Evolutionary conservation across 352 stramenopile genomes (phyloP).

Genomic region (Phytopythium vexans): DNA sequence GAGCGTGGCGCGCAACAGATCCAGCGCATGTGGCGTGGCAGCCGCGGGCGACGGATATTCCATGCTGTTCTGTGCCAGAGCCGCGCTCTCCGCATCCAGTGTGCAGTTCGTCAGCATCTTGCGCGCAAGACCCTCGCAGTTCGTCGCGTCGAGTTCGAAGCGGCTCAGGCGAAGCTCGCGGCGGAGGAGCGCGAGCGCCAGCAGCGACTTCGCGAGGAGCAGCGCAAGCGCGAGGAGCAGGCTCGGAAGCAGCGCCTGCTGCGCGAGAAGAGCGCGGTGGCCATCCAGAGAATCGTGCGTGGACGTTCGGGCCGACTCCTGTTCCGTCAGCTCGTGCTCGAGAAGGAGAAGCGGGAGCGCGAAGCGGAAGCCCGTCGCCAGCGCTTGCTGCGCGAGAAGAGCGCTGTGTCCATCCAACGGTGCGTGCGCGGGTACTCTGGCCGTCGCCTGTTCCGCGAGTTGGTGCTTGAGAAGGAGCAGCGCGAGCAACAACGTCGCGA

Average conservation of each 20-base stretch:
- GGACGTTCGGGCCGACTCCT: no score
- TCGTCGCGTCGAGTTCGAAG: constrained; percentile 22
- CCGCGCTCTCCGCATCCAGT: constrained; percentile 48
- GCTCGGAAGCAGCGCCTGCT: constrained; percentile 13
- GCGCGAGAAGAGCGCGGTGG: no score
- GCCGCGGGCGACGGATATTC: constrained; percentile 33
- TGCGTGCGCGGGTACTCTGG: constrained; percentile 46
- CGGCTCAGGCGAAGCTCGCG: constrained; percentile 28
- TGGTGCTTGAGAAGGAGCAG: constrained; percentile 34
- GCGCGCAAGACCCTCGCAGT: constrained; percentile 30
- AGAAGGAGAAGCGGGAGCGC: constrained; percentile 32
- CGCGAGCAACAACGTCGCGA: constrained; percentile 33
- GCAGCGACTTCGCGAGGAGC: constrained; percentile 12
- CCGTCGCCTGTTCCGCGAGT: constrained; percentile 29
- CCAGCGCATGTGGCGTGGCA: constrained; percentile 43
- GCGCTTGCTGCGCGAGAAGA: constrained; percentile 19
- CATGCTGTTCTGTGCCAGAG: constrained; percentile 27
- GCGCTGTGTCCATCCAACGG: constrained; percentile 41
- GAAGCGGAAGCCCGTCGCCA: constrained; percentile 20
- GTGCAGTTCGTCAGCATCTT: constrained; percentile 32
- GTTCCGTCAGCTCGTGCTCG: constrained; percentile 3
- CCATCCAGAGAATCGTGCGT: no score
- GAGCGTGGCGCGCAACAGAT: constrained; percentile 38
- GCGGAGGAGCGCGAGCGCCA: constrained; percentile 32
- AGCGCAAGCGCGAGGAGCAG: constrained; percentile 10